phyloP scores from a whole-genome alignment of 1,284 basidiomycete species.

The Malassezia dermatis region DNA sequence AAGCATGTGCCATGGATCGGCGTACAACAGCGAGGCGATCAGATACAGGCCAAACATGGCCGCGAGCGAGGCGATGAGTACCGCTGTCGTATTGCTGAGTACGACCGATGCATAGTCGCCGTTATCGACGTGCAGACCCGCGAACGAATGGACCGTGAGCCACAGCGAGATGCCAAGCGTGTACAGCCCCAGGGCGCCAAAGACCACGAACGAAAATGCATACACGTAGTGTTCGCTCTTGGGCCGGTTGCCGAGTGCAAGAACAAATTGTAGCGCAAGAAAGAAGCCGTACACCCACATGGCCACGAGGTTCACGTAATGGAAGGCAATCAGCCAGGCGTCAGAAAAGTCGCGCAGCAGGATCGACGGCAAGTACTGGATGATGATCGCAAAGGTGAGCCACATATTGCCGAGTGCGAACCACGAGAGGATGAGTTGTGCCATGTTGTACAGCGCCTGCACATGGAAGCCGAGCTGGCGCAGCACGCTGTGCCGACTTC shows the following conservation, averaged over 20 bases:
- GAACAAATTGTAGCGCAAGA: conserved; percentile 77
- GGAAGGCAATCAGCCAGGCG: conserved; percentile 58
- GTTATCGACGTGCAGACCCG: conserved; percentile 8
- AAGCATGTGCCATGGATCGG: conserved; percentile 97
- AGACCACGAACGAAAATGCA: conserved; percentile 64
- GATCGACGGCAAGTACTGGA: conserved; percentile 65
- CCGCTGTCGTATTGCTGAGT: conserved; percentile 34
- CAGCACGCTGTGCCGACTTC: conserved; percentile 67
- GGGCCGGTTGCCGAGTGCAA: conserved; percentile 81
- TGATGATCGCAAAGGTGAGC: conserved; percentile 92
- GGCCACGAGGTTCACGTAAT: conserved; percentile 65
- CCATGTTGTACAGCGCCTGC: conserved; percentile 80
- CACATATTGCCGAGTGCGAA: conserved; percentile 83
- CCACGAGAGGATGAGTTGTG: conserved; percentile 85
- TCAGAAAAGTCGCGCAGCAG: conserved; percentile 66
- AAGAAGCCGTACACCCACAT: conserved; percentile 79
- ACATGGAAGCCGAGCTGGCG: conserved; percentile 90
- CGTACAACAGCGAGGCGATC: conserved; percentile 75
- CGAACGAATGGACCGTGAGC: conserved; percentile 35
- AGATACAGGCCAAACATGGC: conserved; percentile 51
- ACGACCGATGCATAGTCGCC: conserved; percentile 20
- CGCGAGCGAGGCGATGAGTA: conserved; percentile 41
- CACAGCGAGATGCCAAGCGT: conserved; percentile 41
- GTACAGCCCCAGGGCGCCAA: conserved; percentile 44
- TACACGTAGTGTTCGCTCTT: conserved; percentile 81